A percentile compares a stretch with the other conserved stretches of the same genome.
These are phyloP conservation scores for Nicotiana tabacum DNA, from an alignment of 257 asterid species.

Conservation along the genomic window DNA sequence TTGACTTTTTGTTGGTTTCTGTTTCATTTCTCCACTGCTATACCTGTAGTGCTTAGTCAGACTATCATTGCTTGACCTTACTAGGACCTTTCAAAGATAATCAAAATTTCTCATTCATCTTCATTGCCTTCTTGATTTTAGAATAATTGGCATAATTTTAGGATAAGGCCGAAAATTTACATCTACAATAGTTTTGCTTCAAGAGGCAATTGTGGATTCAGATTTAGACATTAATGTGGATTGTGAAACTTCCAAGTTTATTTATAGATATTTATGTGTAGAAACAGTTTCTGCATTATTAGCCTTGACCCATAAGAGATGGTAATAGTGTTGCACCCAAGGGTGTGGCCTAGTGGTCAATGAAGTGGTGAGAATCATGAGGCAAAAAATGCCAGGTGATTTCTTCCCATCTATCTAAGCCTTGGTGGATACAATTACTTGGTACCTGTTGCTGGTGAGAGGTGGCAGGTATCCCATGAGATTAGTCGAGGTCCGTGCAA, in stretches of 20 bases:
- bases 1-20: background rate
- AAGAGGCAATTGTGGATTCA: background rate
- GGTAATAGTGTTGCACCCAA: background rate
- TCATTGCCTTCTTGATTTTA: background rate
- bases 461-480: too few species aligned
- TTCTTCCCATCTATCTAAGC: too few species aligned
- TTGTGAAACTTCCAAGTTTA: background rate
- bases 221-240: background rate
- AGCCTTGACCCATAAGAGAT: background rate
- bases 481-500: too few species aligned
- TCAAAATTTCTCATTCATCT: background rate
- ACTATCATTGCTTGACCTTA: background rate
- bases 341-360: too few species aligned
- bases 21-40: background rate
- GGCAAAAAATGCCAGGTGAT: too few species aligned
- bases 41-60: background rate
- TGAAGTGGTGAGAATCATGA: background rate
- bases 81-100: background rate
- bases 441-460: too few species aligned
- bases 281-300: background rate
- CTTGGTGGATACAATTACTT: too few species aligned
- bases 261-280: background rate
- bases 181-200: background rate
- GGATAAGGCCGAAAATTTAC: background rate
- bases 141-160: background rate